Evolutionary conservation across 768 basidiomycete species (phyloP).

Genomic region (Boletales sp.): DNA sequence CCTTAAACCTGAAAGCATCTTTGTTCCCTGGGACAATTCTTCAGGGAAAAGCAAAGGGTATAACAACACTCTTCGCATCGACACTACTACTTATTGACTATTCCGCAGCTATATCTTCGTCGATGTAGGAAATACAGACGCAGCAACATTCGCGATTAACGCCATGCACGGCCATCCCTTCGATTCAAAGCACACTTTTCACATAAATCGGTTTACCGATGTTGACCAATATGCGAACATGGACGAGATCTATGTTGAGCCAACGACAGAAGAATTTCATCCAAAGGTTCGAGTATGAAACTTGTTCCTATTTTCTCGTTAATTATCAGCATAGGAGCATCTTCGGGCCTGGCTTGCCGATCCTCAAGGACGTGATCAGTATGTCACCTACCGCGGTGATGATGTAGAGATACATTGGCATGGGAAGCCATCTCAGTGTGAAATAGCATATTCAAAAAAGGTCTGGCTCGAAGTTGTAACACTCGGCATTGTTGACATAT

Average conservation of each 20-base stretch:
- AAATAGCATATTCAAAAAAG: slow-evolving; percentile 68
- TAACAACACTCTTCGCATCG: slow-evolving; percentile 18
- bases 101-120: slow-evolving; percentile 72
- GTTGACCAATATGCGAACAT: slow-evolving; percentile 78
- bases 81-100: background rate
- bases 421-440: slow-evolving; percentile 83
- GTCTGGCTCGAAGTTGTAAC: slow-evolving; percentile 40
- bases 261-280: slow-evolving; percentile 65
- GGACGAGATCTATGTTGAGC: slow-evolving; percentile 77
- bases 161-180: slow-evolving; percentile 77
- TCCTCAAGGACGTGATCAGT: slow-evolving; percentile 90
- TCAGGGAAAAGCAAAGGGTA: slow-evolving; percentile 92
- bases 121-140: slow-evolving; percentile 67
- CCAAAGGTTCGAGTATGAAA: slow-evolving; percentile 52
- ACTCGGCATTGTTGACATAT: slow-evolving; percentile 7
- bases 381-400: slow-evolving; percentile 89
- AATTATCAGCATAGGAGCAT: slow-evolving; percentile 65
- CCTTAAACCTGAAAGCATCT: slow-evolving; percentile 74
- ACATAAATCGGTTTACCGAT: slow-evolving; percentile 84
- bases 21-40: slow-evolving; percentile 83
- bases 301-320: background rate
- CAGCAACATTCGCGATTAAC: slow-evolving; percentile 63
- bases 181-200: slow-evolving; percentile 83
- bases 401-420: slow-evolving; percentile 92
- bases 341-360: slow-evolving; percentile 94